Evolutionary conservation across 169 alveolate species (phyloP).

Genomic region (Plasmodium fragile): DNA sequence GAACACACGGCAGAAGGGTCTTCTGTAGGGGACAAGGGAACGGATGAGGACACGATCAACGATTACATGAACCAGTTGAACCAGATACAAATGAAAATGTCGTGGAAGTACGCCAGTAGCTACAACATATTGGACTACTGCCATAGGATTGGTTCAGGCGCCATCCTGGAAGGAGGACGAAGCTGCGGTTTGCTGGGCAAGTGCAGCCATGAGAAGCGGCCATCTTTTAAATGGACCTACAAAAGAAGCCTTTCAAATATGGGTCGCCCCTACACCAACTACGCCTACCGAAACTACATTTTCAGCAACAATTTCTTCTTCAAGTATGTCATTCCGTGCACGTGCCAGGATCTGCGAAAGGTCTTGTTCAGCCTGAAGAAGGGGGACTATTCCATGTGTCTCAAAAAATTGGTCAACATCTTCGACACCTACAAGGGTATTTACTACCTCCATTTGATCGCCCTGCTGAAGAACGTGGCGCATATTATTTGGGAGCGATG

Average conservation of each 20-base stretch:
- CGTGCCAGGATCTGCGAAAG: background rate
- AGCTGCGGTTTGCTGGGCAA: background rate
- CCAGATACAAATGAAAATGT: constrained; percentile 8
- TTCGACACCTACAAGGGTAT: constrained; percentile 16
- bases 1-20: too few species aligned
- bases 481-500: background rate
- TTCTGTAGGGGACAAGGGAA: too few species aligned
- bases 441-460: constrained; percentile 1
- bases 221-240: background rate
- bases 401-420: background rate
- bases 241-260: background rate
- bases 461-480: background rate
- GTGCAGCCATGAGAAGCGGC: background rate
- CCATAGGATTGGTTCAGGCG: background rate
- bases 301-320: constrained; percentile 45
- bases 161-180: background rate
- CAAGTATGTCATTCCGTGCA: constrained; percentile 8
- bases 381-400: constrained; percentile 6
- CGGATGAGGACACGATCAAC: background rate
- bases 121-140: constrained; percentile 38
- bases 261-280: background rate
- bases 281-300: constrained; percentile 33
- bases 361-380: background rate
- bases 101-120: background rate
- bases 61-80: background rate